These are phyloP conservation scores for Pholiota microspora DNA, from an alignment of 768 basidiomycete species.

Conservation along the genomic window DNA sequence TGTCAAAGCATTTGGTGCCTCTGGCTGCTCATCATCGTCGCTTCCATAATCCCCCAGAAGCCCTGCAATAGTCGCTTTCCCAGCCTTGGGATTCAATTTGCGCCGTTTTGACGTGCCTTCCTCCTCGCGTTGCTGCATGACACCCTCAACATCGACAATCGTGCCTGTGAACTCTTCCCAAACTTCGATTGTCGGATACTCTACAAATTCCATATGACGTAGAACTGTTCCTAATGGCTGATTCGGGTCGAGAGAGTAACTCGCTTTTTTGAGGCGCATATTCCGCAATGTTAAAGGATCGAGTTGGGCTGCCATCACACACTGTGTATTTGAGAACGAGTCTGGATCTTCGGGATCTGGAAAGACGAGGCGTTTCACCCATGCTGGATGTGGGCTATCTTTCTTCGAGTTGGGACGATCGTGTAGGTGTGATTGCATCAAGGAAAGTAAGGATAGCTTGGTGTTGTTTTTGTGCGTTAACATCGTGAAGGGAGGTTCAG, in stretches of 20 bases:
- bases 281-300: constrained; percentile 28
- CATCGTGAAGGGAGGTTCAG: constrained; percentile 43
- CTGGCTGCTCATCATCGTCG: constrained; percentile 32
- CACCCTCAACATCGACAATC: constrained; percentile 55
- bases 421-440: constrained; percentile 46
- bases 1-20: constrained; percentile 32
- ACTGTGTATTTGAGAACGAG: constrained; percentile 54
- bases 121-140: constrained; percentile 33
- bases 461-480: constrained; percentile 65
- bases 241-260: constrained; percentile 56
- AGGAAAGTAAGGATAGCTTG: constrained; percentile 44
- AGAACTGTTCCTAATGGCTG: constrained; percentile 48
- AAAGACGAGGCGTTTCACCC: constrained; percentile 53
- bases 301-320: constrained; percentile 51
- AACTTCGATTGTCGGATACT: constrained; percentile 82
- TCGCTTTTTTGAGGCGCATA: constrained; percentile 32
- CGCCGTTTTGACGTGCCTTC: constrained; percentile 50
- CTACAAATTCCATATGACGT: constrained; percentile 66
- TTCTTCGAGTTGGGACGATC: constrained; percentile 43
- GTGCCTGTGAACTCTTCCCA: constrained; percentile 67
- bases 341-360: constrained; percentile 57
- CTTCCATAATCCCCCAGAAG: constrained; percentile 45
- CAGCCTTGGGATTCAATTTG: constrained; percentile 50
- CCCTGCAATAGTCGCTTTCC: constrained; percentile 53
- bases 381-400: constrained; percentile 44